Evolutionary conservation across 176 grass and related monocot genomes (phyloP).

Genomic region (Secale cereale): DNA sequence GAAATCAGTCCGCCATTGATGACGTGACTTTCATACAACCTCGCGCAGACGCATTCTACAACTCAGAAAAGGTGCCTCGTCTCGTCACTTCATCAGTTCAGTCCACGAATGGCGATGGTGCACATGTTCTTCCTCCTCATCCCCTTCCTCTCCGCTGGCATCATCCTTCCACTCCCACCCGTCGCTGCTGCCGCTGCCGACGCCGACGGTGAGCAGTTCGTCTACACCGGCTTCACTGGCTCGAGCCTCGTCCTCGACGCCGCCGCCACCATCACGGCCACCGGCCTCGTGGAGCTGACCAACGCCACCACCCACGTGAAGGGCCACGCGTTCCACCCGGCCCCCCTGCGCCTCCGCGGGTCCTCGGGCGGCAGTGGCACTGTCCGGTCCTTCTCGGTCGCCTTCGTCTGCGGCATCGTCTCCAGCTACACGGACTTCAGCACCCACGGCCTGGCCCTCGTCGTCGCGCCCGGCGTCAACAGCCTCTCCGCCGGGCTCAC

Average conservation of each 20-base stretch:
- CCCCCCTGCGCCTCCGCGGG: background rate
- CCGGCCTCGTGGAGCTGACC: background rate
- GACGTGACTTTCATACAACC: background rate
- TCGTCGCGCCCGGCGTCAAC: background rate
- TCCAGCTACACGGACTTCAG: background rate
- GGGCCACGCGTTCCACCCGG: background rate
- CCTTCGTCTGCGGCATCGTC: conserved; percentile 9
- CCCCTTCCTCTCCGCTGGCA: background rate
- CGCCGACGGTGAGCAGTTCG: background rate
- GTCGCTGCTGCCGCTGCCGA: background rate
- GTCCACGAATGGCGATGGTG: background rate
- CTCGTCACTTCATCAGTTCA: too few relatives aligned
- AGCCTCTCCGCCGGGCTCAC: background rate
- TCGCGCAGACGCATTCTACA: too few relatives aligned
- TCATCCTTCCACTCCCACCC: too few relatives aligned
- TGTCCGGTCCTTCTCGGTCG: conserved; percentile 1
- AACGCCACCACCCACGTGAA: background rate
- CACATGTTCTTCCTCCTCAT: background rate
- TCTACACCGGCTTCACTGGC: background rate
- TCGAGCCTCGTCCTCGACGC: background rate
- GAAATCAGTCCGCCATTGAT: too few relatives aligned
- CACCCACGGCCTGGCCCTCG: background rate
- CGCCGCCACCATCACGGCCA: background rate
- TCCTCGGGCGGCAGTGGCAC: background rate
- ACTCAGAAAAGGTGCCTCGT: too few relatives aligned